phyloP scores from a whole-genome alignment of 768 basidiomycete species.

The Boletus rubroflammeus region DNA sequence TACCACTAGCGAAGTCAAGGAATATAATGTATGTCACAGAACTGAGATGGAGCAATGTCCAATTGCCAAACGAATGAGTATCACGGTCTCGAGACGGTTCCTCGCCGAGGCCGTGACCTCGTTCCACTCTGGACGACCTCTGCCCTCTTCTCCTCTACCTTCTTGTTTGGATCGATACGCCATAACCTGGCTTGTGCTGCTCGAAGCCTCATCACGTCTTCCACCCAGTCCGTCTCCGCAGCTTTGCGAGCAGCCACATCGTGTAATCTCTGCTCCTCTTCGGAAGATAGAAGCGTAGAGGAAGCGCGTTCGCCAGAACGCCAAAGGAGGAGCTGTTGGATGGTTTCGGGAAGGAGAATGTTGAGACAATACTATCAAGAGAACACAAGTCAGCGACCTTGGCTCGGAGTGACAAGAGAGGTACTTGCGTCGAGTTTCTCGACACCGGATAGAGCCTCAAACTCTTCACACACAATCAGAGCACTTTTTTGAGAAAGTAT shows the following conservation, averaged over 20 bases:
- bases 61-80: neutral
- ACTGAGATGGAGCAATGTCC: conserved; percentile 11
- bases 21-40: neutral
- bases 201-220: conserved; percentile 48
- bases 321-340: conserved; percentile 74
- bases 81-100: conserved; percentile 21
- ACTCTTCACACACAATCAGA: conserved; percentile 40
- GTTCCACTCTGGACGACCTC: conserved; percentile 23
- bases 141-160: conserved; percentile 23
- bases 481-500: neutral
- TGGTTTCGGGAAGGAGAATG: conserved; percentile 67
- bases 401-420: neutral
- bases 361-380: conserved; percentile 60
- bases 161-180: conserved; percentile 28
- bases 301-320: conserved; percentile 56
- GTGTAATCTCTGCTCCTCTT: conserved; percentile 57
- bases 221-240: conserved; percentile 65
- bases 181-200: conserved; percentile 39
- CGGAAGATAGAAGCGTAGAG: conserved; percentile 42
- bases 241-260: conserved; percentile 45
- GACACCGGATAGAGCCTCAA: conserved; percentile 41
- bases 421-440: conserved; percentile 51
- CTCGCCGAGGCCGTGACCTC: conserved; percentile 27
- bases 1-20: neutral
- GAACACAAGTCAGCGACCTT: neutral